phyloP scores from a whole-genome alignment of 768 basidiomycete genomes.

The Clitopilus hobsonii region DNA sequence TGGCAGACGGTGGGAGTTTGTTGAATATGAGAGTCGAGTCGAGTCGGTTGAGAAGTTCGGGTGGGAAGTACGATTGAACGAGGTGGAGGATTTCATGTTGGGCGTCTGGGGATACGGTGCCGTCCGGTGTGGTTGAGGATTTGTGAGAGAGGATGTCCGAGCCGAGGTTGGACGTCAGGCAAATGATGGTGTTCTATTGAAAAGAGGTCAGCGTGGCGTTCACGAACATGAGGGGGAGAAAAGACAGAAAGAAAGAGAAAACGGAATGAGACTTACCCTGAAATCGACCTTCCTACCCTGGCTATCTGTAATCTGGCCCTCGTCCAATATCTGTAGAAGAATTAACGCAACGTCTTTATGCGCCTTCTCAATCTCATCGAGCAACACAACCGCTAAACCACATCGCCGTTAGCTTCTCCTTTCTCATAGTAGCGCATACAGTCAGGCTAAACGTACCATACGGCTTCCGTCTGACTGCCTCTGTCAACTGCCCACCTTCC shows the following conservation, averaged over 20 bases:
- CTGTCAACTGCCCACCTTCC: conserved; percentile 86
- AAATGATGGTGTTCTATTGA: conserved; percentile 86
- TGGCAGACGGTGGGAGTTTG: conserved; percentile 71
- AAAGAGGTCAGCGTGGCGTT: not conserved
- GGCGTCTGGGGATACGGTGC: conserved; percentile 53
- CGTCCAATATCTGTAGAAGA: conserved; percentile 86
- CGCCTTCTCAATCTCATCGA: conserved; percentile 91
- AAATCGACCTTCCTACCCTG: conserved; percentile 92
- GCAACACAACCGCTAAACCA: conserved; percentile 60
- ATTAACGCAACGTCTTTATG: conserved; percentile 94
- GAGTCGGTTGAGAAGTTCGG: conserved; percentile 85
- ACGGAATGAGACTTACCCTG: conserved; percentile 42
- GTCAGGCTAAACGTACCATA: conserved; percentile 50
- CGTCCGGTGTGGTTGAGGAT: conserved; percentile 55
- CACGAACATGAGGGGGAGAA: not conserved
- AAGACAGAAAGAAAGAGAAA: not conserved
- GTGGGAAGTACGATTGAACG: conserved; percentile 79
- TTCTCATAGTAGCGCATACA: not conserved
- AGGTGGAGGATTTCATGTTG: conserved; percentile 66
- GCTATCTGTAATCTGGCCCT: conserved; percentile 85
- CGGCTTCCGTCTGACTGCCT: conserved; percentile 87
- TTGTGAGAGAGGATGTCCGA: conserved; percentile 69
- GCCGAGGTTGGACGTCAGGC: conserved; percentile 86
- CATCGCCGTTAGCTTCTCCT: not conserved
- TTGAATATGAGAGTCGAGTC: conserved; percentile 90